Percentiles rank a stretch among this genome's conserved stretches.
Evolutionary conservation across 1,284 basidiomycete genomes (phyloP).

Genomic region (Microbotryum intermedium): DNA sequence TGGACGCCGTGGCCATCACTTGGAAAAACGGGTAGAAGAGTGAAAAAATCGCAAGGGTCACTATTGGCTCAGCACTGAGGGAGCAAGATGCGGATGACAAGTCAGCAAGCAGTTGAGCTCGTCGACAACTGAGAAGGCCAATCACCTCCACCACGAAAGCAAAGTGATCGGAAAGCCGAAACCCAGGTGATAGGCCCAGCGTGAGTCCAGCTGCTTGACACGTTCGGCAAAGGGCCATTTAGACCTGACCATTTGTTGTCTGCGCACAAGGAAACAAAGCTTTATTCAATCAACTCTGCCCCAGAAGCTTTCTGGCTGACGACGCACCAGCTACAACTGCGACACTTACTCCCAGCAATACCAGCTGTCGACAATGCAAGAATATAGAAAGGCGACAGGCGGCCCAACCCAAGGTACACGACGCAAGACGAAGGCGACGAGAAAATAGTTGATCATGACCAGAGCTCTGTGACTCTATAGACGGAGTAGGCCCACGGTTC

Average conservation of each 20-base stretch:
- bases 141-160: constrained; percentile 24
- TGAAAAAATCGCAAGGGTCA: constrained; percentile 67
- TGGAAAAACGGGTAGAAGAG: constrained; percentile 54
- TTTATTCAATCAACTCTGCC: no score
- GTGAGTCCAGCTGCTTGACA: constrained; percentile 66
- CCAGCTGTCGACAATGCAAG: constrained; percentile 71
- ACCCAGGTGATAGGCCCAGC: constrained; percentile 74
- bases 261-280: constrained; percentile 34
- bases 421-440: constrained; percentile 55
- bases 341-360: constrained; percentile 72
- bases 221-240: constrained; percentile 58
- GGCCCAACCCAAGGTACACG: constrained; percentile 58
- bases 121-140: not conserved
- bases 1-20: constrained; percentile 27
- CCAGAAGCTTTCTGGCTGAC: no score
- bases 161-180: constrained; percentile 49
- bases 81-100: constrained; percentile 40
- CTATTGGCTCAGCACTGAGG: constrained; percentile 58
- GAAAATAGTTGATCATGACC: constrained; percentile 66
- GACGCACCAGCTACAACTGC: not conserved
- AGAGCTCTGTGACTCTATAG: constrained; percentile 52
- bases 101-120: not conserved
- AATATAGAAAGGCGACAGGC: constrained; percentile 54
- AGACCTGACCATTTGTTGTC: constrained; percentile 66
- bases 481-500: not conserved